Percentiles rank a stretch among this genome's conserved stretches.
phyloP scores from a whole-genome alignment of 345 rosid species.

The Balakata baccata region DNA sequence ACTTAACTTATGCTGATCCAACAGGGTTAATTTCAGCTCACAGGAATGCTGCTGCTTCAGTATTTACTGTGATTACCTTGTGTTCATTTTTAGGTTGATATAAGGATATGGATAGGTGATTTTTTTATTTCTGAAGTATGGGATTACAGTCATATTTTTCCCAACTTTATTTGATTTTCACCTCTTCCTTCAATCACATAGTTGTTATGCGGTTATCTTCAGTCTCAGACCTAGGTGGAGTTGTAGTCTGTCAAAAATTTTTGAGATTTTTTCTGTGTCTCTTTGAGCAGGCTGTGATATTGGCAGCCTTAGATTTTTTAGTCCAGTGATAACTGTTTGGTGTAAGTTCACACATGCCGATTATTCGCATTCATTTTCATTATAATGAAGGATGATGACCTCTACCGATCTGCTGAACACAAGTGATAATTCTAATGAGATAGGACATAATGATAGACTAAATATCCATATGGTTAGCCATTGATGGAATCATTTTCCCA shows the following conservation, averaged over 20 bases:
- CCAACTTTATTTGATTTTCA: neutral
- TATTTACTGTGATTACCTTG: constrained; percentile 2
- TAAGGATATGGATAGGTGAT: constrained; percentile 2
- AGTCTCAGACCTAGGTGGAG: constrained; percentile 2
- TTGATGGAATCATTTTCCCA: no score
- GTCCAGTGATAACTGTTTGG: no score
- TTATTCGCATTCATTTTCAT: no score
- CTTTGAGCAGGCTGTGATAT: neutral
- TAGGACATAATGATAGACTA: neutral
- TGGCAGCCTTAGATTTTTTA: neutral
- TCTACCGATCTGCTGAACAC: neutral
- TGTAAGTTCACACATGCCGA: no score
- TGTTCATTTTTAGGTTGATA: neutral
- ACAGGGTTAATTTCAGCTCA: neutral
- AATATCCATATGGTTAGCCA: neutral
- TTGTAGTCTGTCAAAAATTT: constrained; percentile 8
- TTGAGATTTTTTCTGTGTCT: neutral
- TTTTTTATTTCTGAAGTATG: neutral
- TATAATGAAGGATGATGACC: neutral
- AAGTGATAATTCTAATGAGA: neutral
- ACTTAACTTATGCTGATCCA: neutral
- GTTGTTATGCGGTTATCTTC: neutral
- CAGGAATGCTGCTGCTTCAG: constrained; percentile 11
- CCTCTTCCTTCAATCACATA: neutral
- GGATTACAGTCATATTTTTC: neutral